Base-by-base conservation (phyloP, 148 eudicot genomes). In the Arbutus unedo region DNA sequence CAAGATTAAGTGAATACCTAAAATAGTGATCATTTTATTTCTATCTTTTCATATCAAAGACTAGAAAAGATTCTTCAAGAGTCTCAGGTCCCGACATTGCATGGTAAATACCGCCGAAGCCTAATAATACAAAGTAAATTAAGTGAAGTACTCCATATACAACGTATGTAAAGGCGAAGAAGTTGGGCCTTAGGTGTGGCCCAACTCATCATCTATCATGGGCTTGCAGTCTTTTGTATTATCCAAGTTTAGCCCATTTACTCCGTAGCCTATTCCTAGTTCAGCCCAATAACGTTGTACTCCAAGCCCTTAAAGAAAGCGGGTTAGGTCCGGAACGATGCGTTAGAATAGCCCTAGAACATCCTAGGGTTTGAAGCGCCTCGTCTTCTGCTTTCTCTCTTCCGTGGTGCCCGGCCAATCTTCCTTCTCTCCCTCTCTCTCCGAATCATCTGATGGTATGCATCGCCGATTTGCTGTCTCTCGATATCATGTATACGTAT, bases 361-460 rank as follows among this genome's bases (percentile, higher is more conserved):
- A 41, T 31, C 43, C 71, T 66, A 66, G 71, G 71, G 71, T 31
- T 66, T 66, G 44, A 66, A 31, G 43, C 4, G 71, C 54, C 8
- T 7, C 71, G 44, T 66, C 71, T 4, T 66, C 71, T 66, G 3
- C 71, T 66, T 66, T 66, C 18, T 66, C 44, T 3, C 44, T 25
- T 6, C 16, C 23, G 43, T 10, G 25, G 16, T 66, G 16, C 43
- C 71, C 23, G 2, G 25, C 44, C 41, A 23, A 38, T 38, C 19
- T n/a, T 18, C 74, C 19, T 25, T 14, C 45, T 6, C 80, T 62
- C 31, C 4, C 31, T 59, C 81, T 59, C 53, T 13, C 64, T 68
- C 62, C 51, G 19, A 38, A 14, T 38, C 53, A 45, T 57, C 70
- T 16, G 66, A 83, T 83, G 85, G 85, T 83, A 78, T 25, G 76